Conservation (phyloP, 352 stramenopile species). For the Globisporangium lucens region DNA sequence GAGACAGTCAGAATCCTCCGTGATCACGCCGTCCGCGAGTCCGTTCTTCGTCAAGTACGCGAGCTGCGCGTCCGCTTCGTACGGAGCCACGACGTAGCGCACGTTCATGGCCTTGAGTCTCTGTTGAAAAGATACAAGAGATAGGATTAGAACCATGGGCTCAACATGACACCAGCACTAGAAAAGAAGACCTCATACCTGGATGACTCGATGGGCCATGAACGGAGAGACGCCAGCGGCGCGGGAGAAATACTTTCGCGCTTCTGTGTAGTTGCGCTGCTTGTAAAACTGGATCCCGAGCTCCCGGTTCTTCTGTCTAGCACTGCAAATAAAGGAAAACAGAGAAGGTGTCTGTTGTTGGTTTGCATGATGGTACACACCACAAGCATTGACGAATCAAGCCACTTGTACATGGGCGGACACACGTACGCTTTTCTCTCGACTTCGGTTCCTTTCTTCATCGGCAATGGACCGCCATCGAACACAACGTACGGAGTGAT, state of each 20-base stretch:
- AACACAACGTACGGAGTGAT: slow-evolving; percentile 79
- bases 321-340: slow-evolving; percentile 21
- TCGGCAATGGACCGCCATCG: slow-evolving; percentile 64
- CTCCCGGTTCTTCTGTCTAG: slow-evolving; percentile 67
- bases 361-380: background rate
- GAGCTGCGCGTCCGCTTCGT: slow-evolving; percentile 97
- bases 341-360: background rate
- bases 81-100: slow-evolving; percentile 94
- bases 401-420: background rate
- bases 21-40: slow-evolving; percentile 93
- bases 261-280: slow-evolving; percentile 52
- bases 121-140: slow-evolving; percentile 17
- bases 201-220: slow-evolving; percentile 79
- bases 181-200: slow-evolving; percentile 26
- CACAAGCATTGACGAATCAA: background rate
- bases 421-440: slow-evolving; percentile 46
- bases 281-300: slow-evolving; percentile 57
- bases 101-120: slow-evolving; percentile 63
- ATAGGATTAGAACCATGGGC: background rate
- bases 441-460: slow-evolving; percentile 79
- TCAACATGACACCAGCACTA: background rate
- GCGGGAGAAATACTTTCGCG: slow-evolving; percentile 66
- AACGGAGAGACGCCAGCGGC: slow-evolving; percentile 76
- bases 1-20: slow-evolving; percentile 95
- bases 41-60: slow-evolving; percentile 82